Base-by-base conservation (phyloP, 352 stramenopile genomes). In the Phytophthora multivora region DNA sequence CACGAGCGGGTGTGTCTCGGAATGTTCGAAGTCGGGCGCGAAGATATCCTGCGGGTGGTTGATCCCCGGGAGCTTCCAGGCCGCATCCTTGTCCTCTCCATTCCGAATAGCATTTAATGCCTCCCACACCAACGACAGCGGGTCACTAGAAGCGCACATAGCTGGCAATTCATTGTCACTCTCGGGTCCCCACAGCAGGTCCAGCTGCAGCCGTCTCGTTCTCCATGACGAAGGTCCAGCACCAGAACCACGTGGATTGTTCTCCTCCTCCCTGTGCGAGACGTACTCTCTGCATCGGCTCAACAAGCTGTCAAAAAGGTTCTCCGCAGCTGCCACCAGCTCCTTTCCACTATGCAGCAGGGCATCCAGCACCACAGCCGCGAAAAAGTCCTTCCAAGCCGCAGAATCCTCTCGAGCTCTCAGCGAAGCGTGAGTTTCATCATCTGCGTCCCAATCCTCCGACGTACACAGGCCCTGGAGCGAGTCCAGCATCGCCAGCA, bases 301-400 rank as follows among this genome's bases (percentile, higher is more conserved):
- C 12, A 92, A 49, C 30, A 94, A 64, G 31, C 75, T 88, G 26
- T 91, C 80, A 62, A 87, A 89, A 30, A 87, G 55, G 45, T 90
- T 86, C 46, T 86, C 79, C 8, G 64, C 68, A 3, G 63, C 64
- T 15, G 66, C 56, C 1, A 59, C 59, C 18, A 94, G 55, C 43
- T 78, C 69, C 15, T 86, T 66, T 0, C 86, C 86, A 56, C 69
- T 72, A 48, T 91, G 80, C 2, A 93, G 46, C 30, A 95, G 52
- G 21, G 82, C 76, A 48, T 93, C 80, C 19, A 95, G 70, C 40
- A 93, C 84, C 33, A 92, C 59, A 2, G 74, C 75, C 1, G 79
- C 78, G 50, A 91, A 83, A 33, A 88, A 92, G 55, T 95, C 86
- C 49, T 95, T 92, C 74, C 83, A 90, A 11, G 86, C 83, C 0